phyloP scores from a whole-genome alignment of 164 flowering plant genomes.

The Kalanchoe fedtschenkoi region DNA sequence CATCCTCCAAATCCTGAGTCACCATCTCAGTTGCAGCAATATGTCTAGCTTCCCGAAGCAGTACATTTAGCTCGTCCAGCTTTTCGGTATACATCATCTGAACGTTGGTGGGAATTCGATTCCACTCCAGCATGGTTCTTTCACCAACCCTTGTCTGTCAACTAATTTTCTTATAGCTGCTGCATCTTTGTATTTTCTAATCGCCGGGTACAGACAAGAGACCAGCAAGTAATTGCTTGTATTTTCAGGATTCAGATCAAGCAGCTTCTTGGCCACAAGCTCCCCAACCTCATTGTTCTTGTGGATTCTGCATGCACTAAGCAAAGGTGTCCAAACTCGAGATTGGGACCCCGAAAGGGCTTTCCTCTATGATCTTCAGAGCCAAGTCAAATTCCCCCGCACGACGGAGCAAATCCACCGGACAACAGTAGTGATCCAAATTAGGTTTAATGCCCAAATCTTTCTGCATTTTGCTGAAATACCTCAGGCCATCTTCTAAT shows the following conservation, averaged over 20 bases:
- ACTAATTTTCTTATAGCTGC: slow-evolving; percentile 19
- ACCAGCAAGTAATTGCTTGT: slow-evolving; percentile 17
- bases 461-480: slow-evolving; percentile 19
- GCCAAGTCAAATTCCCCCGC: slow-evolving; percentile 25
- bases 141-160: slow-evolving; percentile 17
- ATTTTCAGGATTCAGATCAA: slow-evolving; percentile 14
- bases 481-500: slow-evolving; percentile 23
- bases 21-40: too few relatives aligned
- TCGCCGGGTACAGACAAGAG: slow-evolving; percentile 20
- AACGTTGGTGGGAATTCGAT: slow-evolving; percentile 17
- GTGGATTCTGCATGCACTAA: slow-evolving; percentile 30
- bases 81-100: background rate
- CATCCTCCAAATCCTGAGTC: too few relatives aligned
- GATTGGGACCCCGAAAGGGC: slow-evolving; percentile 16
- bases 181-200: slow-evolving; percentile 31
- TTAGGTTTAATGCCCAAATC: slow-evolving; percentile 23
- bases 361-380: slow-evolving; percentile 16
- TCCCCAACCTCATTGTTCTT: slow-evolving; percentile 20
- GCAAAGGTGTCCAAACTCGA: slow-evolving; percentile 22
- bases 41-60: background rate
- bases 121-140: slow-evolving; percentile 30
- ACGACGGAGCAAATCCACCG: slow-evolving; percentile 25
- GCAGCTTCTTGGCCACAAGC: slow-evolving; percentile 16
- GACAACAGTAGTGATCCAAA: slow-evolving; percentile 21
- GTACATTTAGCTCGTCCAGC: background rate